Evolutionary conservation across 2,329 filamentous ascomycete species (phyloP).

Genomic region (Colletotrichum orbiculare): DNA sequence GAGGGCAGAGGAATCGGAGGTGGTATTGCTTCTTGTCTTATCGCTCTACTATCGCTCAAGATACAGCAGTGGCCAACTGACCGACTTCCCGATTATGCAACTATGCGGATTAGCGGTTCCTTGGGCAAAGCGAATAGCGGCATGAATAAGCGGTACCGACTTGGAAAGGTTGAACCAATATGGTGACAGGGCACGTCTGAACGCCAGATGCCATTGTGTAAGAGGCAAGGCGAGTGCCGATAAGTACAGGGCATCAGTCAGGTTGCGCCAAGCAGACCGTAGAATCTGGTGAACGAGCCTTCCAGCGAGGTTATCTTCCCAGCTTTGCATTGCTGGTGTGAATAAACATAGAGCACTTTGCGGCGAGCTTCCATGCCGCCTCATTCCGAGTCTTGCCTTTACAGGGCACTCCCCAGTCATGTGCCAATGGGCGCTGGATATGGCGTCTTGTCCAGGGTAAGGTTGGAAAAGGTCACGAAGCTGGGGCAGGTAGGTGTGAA

Average conservation of each 20-base stretch:
- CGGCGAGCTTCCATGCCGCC: conserved; percentile 34
- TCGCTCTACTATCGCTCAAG: conserved; percentile 10
- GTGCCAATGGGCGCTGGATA: conserved; percentile 29
- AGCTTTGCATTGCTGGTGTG: conserved; percentile 23
- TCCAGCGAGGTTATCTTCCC: not conserved
- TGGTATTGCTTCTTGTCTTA: not conserved
- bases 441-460: conserved; percentile 31
- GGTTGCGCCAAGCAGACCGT: conserved; percentile 17
- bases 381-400: conserved; percentile 34
- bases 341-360: conserved; percentile 19
- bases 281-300: conserved; percentile 20
- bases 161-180: conserved; percentile 19
- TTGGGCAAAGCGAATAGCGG: conserved; percentile 25
- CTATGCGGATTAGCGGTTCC: conserved; percentile 25
- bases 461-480: conserved; percentile 6
- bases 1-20: conserved; percentile 22
- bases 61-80: conserved; percentile 11
- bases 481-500: conserved; percentile 20
- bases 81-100: conserved; percentile 25
- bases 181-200: conserved; percentile 30
- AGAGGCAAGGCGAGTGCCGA: conserved; percentile 4
- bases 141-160: conserved; percentile 21
- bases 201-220: conserved; percentile 17
- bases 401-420: conserved; percentile 35
- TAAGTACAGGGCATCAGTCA: conserved; percentile 11